A percentile compares a stretch with the other conserved stretches of the same genome.
phyloP scores from a whole-genome alignment of 371 early-diverging fungal genomes.

The Apophysomyces variabilis region DNA sequence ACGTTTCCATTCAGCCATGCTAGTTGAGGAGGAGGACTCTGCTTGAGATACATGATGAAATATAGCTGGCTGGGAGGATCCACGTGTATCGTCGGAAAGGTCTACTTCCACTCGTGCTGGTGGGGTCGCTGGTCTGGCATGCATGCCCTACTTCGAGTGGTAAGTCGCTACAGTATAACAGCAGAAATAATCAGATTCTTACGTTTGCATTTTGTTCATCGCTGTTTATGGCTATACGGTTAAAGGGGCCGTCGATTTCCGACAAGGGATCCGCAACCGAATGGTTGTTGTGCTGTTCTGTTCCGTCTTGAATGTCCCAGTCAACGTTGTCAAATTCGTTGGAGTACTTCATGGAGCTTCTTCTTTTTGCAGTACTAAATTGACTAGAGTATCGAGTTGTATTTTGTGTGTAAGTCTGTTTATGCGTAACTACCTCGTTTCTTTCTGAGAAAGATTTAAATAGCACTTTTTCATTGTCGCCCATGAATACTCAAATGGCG shows the following conservation, averaged over 20 bases:
- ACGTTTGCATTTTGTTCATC: background rate
- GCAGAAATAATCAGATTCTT: background rate
- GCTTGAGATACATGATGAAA: background rate
- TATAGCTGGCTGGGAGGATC: conserved; percentile 2
- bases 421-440: background rate
- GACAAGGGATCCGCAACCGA: conserved; percentile 19
- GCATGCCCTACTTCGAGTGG: background rate
- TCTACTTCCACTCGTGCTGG: background rate
- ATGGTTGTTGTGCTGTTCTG: conserved; percentile 7
- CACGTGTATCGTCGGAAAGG: background rate
- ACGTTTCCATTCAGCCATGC: conserved; percentile 2
- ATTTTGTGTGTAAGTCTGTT: background rate
- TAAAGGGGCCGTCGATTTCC: conserved; percentile 15
- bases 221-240: conserved; percentile 2
- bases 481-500: background rate
- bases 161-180: conserved; percentile 1
- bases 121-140: background rate
- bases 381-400: background rate
- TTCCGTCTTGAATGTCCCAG: conserved; percentile 36
- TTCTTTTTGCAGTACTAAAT: background rate
- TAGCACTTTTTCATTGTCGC: background rate
- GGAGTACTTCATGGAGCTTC: conserved; percentile 24
- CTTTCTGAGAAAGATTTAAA: background rate
- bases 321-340: conserved; percentile 41
- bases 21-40: background rate